Evolutionary conservation across 441 rosid genomes (phyloP), one percentile per base, ranked within the genome.

Genomic region (Mallotus japonicus): DNA sequence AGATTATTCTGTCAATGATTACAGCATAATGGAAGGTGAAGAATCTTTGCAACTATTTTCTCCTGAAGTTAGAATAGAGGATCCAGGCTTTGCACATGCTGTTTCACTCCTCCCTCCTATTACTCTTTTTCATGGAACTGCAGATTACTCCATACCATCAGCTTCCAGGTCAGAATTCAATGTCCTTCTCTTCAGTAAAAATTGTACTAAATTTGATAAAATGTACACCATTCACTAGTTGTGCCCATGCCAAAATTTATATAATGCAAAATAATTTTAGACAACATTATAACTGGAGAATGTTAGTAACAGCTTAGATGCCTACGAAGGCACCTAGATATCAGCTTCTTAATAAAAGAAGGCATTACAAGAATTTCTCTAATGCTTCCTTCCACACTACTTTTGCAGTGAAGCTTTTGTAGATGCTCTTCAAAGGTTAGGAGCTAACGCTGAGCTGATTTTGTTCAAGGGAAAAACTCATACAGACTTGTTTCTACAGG

Each of bases 11-110:
- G 16, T 62, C 28, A 65, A 50, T 76, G 74, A 22, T 56, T 56
- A 61, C 86, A 92, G 99, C 82, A 91, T 95, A 69, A 95, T 96
- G 99, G 98, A 90, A 81, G 98, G 98, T 62, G 98, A 96, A 75
- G 87, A 88, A 75, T 91, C 97, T 55, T 79, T 95, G 79, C 74
- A 50, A 47, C 81, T 70, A 69, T 93, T 74, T 85, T 95, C 99
- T 74, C 98, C 99, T 19, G 98, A 91, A 83, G 80, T 90, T 34
- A 77, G 88, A 60, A 83, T 90, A 66, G 87, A 78, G 83, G 88
- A 88, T 69, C 85, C 86, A 62, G 84, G 86, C 75, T 60, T 77
- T 63, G 81, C 75, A 71, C 79, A 79, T 72, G 87, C 90, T 34
- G 83, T 84, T 78, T 32, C 90, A 73, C 96, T 88, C 65, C 88